Evolutionary conservation across 2,329 filamentous ascomycete genomes (phyloP).

Genomic region (Neonectria hederae): DNA sequence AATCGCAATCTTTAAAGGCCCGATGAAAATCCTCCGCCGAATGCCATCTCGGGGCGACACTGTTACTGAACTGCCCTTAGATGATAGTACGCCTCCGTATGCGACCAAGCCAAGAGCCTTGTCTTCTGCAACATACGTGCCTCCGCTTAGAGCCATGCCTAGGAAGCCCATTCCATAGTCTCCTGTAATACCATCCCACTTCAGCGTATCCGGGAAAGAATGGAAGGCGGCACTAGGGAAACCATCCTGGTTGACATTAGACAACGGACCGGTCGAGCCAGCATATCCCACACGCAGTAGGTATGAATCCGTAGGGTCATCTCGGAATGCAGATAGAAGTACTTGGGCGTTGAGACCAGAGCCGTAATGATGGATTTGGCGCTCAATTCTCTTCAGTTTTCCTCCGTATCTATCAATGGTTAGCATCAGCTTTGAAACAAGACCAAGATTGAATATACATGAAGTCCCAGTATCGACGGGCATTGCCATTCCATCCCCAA

Average conservation of each 20-base stretch:
- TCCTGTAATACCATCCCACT: conserved; percentile 65
- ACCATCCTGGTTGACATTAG: conserved; percentile 64
- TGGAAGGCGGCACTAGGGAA: conserved; percentile 67
- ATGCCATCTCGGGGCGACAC: conserved; percentile 58
- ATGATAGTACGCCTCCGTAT: conserved; percentile 57
- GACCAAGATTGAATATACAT: conserved; percentile 47
- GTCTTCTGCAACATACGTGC: conserved; percentile 60
- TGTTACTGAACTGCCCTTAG: conserved; percentile 35
- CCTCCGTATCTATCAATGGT: conserved; percentile 49
- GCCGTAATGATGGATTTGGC: conserved; percentile 66
- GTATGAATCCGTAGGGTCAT: conserved; percentile 57
- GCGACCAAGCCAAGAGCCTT: conserved; percentile 55
- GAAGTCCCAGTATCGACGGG: conserved; percentile 69
- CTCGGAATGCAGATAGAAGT: conserved; percentile 61
- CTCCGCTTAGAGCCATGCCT: conserved; percentile 59
- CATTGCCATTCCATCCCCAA: conserved; percentile 72
- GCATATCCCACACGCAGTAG: conserved; percentile 64
- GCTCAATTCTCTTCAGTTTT: conserved; percentile 54
- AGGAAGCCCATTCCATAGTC: conserved; percentile 67
- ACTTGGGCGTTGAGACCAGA: conserved; percentile 66
- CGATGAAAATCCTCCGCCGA: conserved; percentile 58
- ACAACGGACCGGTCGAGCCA: conserved; percentile 61
- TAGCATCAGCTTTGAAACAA: not conserved
- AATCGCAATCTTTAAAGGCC: conserved; percentile 53
- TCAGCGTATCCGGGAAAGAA: conserved; percentile 63